Conservation (phyloP, 2,329 filamentous ascomycete species). For the Colletotrichum sp. region DNA sequence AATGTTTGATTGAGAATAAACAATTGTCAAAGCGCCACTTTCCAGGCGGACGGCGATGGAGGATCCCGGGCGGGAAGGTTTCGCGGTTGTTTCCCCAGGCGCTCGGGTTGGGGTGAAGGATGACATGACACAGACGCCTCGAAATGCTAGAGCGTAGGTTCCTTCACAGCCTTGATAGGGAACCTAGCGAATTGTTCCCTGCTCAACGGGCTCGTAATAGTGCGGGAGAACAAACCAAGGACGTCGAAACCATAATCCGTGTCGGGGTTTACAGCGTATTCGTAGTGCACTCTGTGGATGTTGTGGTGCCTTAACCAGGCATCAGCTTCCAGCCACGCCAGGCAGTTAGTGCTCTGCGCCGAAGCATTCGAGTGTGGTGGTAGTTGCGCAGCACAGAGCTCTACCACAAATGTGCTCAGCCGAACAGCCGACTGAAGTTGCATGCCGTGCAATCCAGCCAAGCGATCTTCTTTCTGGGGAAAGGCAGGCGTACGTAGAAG, state of each 20-base stretch:
- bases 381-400: background rate
- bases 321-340: background rate
- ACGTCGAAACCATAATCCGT: background rate
- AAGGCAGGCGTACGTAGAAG: background rate
- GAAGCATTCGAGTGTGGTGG: background rate
- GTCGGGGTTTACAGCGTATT: background rate
- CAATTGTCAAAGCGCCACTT: background rate
- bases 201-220: background rate
- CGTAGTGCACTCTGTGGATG: background rate
- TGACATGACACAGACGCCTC: background rate
- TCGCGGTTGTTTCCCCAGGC: constrained; percentile 9
- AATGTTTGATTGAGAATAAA: background rate
- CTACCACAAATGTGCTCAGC: background rate
- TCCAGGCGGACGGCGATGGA: background rate
- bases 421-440: background rate
- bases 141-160: background rate
- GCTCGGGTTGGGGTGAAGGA: background rate
- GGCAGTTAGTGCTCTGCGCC: background rate
- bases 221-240: background rate
- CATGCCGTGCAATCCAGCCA: background rate
- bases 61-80: background rate
- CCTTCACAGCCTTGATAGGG: background rate
- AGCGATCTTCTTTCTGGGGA: background rate
- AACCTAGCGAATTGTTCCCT: background rate
- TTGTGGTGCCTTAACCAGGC: background rate